These are phyloP conservation scores for Neurospora pannonica DNA, from an alignment of 495 filamentous ascomycete species.

Conservation along the genomic window DNA sequence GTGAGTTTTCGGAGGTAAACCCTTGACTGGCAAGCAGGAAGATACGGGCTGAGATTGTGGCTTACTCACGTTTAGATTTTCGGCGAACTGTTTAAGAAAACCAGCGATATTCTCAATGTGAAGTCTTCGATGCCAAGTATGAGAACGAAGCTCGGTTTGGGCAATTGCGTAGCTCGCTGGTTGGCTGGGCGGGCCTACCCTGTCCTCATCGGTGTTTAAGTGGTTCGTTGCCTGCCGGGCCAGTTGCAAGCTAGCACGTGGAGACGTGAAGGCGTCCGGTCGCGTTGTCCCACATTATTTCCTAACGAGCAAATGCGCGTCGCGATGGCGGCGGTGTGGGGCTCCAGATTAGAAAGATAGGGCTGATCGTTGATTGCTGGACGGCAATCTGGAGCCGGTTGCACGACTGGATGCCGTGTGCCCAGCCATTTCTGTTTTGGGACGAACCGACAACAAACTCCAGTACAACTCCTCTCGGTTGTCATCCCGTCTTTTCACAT, in stretches of 20 bases:
- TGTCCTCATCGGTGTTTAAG: not conserved
- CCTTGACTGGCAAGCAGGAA: not conserved
- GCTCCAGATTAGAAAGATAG: not conserved
- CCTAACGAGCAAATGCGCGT: slow-evolving; percentile 1
- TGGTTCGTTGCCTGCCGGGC: not conserved
- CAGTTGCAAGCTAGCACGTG: slow-evolving; percentile 11
- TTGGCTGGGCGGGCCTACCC: not conserved
- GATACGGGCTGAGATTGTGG: not conserved
- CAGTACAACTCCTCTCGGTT: not conserved
- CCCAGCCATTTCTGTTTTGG: not conserved
- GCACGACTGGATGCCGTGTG: not conserved
- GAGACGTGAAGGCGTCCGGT: slow-evolving; percentile 4
- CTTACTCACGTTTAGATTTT: no score
- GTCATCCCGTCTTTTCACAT: not conserved
- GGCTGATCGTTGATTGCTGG: slow-evolving; percentile 1
- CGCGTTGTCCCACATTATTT: slow-evolving; percentile 14
- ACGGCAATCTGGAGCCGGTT: not conserved
- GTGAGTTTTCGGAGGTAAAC: not conserved
- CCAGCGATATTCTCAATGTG: not conserved
- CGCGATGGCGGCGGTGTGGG: slow-evolving; percentile 10
- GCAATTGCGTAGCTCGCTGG: not conserved
- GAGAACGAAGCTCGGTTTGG: not conserved
- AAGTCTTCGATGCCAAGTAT: not conserved
- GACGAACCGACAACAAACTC: not conserved
- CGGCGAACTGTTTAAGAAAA: not conserved